Evolutionary conservation across 345 rosid genomes (phyloP).

Genomic region (Passiflora organensis): DNA sequence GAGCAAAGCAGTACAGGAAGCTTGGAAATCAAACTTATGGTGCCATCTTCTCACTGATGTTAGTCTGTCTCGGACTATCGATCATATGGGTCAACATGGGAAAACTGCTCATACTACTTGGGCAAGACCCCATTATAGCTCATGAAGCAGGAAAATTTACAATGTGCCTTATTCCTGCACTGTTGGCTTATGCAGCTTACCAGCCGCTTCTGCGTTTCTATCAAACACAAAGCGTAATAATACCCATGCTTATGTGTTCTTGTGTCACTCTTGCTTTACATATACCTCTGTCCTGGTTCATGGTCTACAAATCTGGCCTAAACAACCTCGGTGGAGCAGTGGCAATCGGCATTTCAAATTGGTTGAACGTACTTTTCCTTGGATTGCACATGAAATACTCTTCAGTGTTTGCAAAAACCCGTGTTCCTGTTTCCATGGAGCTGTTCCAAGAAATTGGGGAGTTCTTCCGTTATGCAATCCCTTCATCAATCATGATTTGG

Average conservation of each 20-base stretch:
- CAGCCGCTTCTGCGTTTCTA: constrained; percentile 19
- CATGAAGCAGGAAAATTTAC: constrained; percentile 20
- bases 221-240: constrained; percentile 19
- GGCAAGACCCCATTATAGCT: constrained; percentile 18
- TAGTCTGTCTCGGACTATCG: constrained; percentile 8
- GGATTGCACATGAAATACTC: constrained; percentile 13
- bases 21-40: constrained; percentile 17
- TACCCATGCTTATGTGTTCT: constrained; percentile 17
- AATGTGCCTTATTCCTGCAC: constrained; percentile 15
- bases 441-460: constrained; percentile 17
- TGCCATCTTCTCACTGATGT: constrained; percentile 13
- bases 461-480: constrained; percentile 20
- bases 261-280: constrained; percentile 14
- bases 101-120: constrained; percentile 5
- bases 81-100: constrained; percentile 20
- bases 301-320: constrained; percentile 18
- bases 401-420: constrained; percentile 18
- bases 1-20: constrained; percentile 17
- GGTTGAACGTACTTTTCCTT: constrained; percentile 26
- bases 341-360: constrained; percentile 17
- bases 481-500: constrained; percentile 27
- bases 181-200: constrained; percentile 16
- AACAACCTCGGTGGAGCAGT: constrained; percentile 21
- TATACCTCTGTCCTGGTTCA: constrained; percentile 20
- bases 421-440: constrained; percentile 14